phyloP scores from a whole-genome alignment of 2,329 filamentous ascomycete genomes.

The Paecilomyces formosus region DNA sequence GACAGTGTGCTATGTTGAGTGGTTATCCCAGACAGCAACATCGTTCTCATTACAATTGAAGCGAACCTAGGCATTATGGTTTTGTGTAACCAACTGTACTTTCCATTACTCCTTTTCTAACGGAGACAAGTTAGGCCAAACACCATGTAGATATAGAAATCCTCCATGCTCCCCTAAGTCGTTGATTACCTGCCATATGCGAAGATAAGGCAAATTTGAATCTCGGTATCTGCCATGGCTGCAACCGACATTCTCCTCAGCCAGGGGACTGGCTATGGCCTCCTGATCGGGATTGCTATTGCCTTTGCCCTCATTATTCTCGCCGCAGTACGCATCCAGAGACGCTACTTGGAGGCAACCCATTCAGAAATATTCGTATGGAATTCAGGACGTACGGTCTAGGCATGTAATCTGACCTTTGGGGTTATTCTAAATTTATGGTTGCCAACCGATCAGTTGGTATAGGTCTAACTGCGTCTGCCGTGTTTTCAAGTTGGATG shows the following conservation, averaged over 20 bases:
- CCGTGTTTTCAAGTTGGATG: neutral
- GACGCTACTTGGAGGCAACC: neutral
- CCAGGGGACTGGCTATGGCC: neutral
- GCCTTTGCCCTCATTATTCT: neutral
- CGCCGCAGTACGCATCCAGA: neutral
- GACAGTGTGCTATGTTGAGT: constrained; percentile 38
- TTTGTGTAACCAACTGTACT: neutral
- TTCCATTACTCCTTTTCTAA: neutral
- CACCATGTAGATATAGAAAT: too few species aligned
- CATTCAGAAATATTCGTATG: neutral
- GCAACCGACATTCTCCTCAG: neutral
- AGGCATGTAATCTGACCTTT: neutral
- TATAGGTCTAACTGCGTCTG: neutral
- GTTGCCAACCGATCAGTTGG: neutral
- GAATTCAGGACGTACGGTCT: neutral
- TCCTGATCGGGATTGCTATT: neutral
- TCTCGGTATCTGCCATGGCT: neutral
- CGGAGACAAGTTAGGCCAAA: too few species aligned
- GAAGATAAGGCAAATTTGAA: neutral
- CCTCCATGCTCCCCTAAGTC: neutral
- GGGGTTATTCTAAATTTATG: neutral
- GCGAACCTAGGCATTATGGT: neutral
- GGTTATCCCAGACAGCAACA: neutral
- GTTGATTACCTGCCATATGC: neutral
- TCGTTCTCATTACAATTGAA: neutral